These are phyloP conservation scores for Clonostachys byssicola DNA, from an alignment of 2,329 filamentous ascomycete species.

Conservation along the genomic window DNA sequence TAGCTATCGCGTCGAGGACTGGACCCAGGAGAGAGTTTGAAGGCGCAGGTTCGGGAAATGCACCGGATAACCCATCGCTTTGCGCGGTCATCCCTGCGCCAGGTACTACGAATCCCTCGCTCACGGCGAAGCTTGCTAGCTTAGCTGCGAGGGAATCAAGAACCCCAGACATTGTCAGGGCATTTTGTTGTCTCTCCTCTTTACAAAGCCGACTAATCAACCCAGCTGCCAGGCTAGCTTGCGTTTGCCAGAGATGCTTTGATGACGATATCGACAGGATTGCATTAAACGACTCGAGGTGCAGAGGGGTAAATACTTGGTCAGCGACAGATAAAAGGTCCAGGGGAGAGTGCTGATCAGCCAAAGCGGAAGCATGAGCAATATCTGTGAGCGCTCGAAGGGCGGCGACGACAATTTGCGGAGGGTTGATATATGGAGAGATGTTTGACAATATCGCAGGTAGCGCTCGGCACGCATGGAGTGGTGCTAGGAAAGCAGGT, in stretches of 20 bases:
- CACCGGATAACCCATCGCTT: slow-evolving; percentile 49
- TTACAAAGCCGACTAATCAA: slow-evolving; percentile 58
- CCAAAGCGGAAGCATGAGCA: slow-evolving; percentile 57
- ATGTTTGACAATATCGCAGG: slow-evolving; percentile 66
- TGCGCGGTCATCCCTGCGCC: slow-evolving; percentile 51
- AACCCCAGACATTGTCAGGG: slow-evolving; percentile 68
- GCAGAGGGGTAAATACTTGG: slow-evolving; percentile 57
- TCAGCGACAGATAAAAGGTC: slow-evolving; percentile 53
- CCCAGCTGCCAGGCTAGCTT: slow-evolving; percentile 55
- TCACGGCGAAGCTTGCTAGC: slow-evolving; percentile 66
- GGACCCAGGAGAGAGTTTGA: slow-evolving; percentile 57
- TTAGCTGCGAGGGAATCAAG: slow-evolving; percentile 74
- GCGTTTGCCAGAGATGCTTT: slow-evolving; percentile 50
- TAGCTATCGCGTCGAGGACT: slow-evolving; percentile 72
- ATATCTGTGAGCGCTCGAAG: slow-evolving; percentile 72
- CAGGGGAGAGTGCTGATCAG: slow-evolving; percentile 43
- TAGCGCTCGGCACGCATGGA: slow-evolving; percentile 66
- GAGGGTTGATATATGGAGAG: slow-evolving; percentile 59
- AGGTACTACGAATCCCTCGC: slow-evolving; percentile 65
- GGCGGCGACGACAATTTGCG: slow-evolving; percentile 66
- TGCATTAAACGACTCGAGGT: slow-evolving; percentile 57
- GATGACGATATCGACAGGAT: slow-evolving; percentile 60
- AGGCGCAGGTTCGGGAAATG: slow-evolving; percentile 59
- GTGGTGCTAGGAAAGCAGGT: slow-evolving; percentile 69
- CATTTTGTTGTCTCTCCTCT: slow-evolving; percentile 65